phyloP scores from a whole-genome alignment of 2,329 filamentous ascomycete species.

The Ceratocystis albifundus region DNA sequence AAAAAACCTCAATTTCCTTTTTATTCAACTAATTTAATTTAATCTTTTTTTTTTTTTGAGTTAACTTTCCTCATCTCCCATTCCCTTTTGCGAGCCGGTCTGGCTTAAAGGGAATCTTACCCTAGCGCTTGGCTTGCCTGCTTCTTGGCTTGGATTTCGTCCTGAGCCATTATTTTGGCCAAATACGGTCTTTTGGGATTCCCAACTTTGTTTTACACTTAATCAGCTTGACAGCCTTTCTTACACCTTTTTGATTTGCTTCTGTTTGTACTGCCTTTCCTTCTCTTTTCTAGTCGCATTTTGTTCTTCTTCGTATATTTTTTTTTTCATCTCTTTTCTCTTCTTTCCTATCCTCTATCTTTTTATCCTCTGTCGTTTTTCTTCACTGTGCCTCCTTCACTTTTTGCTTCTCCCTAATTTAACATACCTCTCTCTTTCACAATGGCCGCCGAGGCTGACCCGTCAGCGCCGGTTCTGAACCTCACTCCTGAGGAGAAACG shows the following conservation, averaged over 20 bases:
- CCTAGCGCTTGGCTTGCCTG: neutral
- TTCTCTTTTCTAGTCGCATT: neutral
- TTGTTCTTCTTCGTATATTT: neutral
- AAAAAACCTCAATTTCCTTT: neutral
- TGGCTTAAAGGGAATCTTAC: neutral
- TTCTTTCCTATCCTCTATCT: neutral
- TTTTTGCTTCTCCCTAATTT: neutral
- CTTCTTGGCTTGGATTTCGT: neutral
- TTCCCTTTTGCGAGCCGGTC: neutral
- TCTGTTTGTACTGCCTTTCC: neutral
- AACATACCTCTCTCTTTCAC: neutral
- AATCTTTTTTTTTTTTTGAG: conserved; percentile 24
- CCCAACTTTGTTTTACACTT: neutral
- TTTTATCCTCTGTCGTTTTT: neutral
- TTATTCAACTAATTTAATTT: neutral
- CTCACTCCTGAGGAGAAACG: conserved; percentile 86
- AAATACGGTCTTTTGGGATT: conserved; percentile 9
- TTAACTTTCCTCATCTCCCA: neutral
- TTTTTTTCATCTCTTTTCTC: neutral
- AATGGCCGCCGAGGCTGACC: conserved; percentile 22
- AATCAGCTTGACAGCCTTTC: neutral
- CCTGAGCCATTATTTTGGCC: conserved; percentile 14
- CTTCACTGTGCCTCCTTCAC: neutral
- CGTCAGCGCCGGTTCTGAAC: conserved; percentile 56
- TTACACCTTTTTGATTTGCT: neutral